These are phyloP conservation scores for Aegle marmelos DNA, from an alignment of 345 rosid genomes.

Conservation along the genomic window DNA sequence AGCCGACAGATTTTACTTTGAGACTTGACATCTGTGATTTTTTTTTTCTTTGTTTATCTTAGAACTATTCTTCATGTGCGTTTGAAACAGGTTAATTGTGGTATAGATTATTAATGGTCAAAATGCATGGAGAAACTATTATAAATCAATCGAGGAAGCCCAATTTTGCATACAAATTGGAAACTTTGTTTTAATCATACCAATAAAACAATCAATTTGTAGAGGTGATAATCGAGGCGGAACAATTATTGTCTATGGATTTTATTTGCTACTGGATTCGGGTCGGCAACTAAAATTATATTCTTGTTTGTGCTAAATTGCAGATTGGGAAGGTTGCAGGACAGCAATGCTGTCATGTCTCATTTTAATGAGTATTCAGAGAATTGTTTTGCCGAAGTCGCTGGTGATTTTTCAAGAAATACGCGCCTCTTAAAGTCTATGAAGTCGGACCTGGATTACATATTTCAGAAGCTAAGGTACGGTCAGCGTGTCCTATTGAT, in stretches of 20 bases:
- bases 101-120: background rate
- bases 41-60: background rate
- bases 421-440: slow-evolving; percentile 67
- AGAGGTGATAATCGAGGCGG: background rate
- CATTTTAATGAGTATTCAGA: slow-evolving; percentile 89
- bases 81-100: background rate
- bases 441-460: slow-evolving; percentile 87
- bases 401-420: slow-evolving; percentile 62
- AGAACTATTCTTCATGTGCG: too few species aligned
- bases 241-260: background rate
- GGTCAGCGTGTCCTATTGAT: background rate
- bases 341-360: slow-evolving; percentile 84
- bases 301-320: background rate
- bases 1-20: background rate
- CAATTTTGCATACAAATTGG: too few species aligned
- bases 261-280: background rate
- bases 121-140: too few species aligned
- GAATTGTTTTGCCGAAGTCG: slow-evolving; percentile 73
- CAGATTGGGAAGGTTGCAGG: slow-evolving; percentile 96
- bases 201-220: background rate
- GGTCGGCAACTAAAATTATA: background rate
- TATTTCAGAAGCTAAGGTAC: slow-evolving; percentile 88
- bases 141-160: too few species aligned
- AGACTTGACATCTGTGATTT: background rate
- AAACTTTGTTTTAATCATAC: too few species aligned